Conservation (phyloP, 495 filamentous ascomycete species). For the Trichoderma gamsii region DNA sequence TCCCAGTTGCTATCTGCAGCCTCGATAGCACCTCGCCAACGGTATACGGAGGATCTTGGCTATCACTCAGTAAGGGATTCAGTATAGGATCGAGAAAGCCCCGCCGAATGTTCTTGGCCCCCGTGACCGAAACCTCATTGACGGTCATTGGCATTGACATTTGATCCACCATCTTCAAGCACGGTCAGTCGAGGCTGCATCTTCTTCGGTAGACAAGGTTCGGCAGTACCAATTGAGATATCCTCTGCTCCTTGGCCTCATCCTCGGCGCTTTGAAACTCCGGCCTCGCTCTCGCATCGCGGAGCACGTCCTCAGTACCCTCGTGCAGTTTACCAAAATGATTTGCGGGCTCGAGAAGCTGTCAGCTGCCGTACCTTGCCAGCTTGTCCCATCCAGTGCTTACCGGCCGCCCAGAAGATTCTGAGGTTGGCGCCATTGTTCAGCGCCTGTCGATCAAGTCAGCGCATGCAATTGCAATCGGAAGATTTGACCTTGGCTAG, state of each 20-base stretch:
- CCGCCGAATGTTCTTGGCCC: slow-evolving; percentile 68
- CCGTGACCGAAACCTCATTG: slow-evolving; percentile 72
- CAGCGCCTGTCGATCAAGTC: not conserved
- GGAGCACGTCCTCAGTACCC: slow-evolving; percentile 12
- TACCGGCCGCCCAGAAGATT: slow-evolving; percentile 12
- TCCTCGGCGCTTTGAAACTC: slow-evolving; percentile 20
- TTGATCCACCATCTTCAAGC: slow-evolving; percentile 62
- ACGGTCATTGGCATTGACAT: slow-evolving; percentile 65
- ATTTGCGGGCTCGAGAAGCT: slow-evolving; percentile 2
- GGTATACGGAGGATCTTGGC: slow-evolving; percentile 61
- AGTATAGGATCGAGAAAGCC: slow-evolving; percentile 75
- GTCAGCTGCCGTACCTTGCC: not conserved
- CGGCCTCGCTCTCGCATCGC: slow-evolving; percentile 11
- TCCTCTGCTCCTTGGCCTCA: slow-evolving; percentile 23
- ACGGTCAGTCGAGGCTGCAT: not conserved
- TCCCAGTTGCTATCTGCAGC: slow-evolving; percentile 59
- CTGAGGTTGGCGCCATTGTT: slow-evolving; percentile 12
- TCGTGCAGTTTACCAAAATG: slow-evolving; percentile 15
- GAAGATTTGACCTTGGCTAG: slow-evolving; percentile 1
- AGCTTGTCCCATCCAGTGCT: not conserved
- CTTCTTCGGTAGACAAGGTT: not conserved
- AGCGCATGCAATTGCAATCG: slow-evolving; percentile 7
- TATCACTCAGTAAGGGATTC: slow-evolving; percentile 65
- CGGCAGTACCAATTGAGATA: slow-evolving; percentile 24
- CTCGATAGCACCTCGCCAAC: slow-evolving; percentile 68